These are phyloP conservation scores for Chaetomium sp. DNA, from an alignment of 2,329 filamentous ascomycete species.

Conservation along the genomic window DNA sequence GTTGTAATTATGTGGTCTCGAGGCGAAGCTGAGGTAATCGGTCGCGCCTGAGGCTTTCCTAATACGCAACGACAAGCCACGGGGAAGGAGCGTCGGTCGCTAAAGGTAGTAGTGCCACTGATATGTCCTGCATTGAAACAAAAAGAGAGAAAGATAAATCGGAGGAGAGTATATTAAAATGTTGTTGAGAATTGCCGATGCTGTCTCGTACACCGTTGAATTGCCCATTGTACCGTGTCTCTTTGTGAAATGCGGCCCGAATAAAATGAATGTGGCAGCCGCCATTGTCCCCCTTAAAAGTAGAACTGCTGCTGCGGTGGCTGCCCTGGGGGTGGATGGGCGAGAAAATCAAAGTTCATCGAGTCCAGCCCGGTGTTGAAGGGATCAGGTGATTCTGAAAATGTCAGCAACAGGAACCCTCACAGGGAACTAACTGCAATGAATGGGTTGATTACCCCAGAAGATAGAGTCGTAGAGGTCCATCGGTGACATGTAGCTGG, in stretches of 20 bases:
- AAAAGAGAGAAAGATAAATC: too few relatives aligned
- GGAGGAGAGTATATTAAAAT: too few relatives aligned
- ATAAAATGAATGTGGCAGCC: background rate
- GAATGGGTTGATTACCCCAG: slow-evolving; percentile 48
- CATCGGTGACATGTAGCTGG: slow-evolving; percentile 58
- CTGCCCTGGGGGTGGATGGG: slow-evolving; percentile 53
- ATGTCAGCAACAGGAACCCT: slow-evolving; percentile 3
- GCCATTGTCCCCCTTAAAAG: slow-evolving; percentile 32
- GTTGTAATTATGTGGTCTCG: too few relatives aligned
- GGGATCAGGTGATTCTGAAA: slow-evolving; percentile 50
- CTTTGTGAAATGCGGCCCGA: background rate
- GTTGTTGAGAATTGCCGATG: too few relatives aligned
- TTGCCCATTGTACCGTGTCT: background rate
- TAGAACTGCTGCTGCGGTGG: slow-evolving; percentile 50
- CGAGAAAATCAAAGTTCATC: slow-evolving; percentile 55
- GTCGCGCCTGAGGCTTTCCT: too few relatives aligned
- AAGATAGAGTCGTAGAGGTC: slow-evolving; percentile 63
- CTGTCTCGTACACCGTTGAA: too few relatives aligned
- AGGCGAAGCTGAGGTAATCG: too few relatives aligned
- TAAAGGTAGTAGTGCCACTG: too few relatives aligned
- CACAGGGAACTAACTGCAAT: background rate
- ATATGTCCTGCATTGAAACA: too few relatives aligned
- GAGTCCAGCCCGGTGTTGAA: slow-evolving; percentile 51
- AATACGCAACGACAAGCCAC: too few relatives aligned
- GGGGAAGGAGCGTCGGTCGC: too few relatives aligned